Base-by-base conservation (phyloP, 148 eudicot genomes). In the Hydrangea macrophylla region DNA sequence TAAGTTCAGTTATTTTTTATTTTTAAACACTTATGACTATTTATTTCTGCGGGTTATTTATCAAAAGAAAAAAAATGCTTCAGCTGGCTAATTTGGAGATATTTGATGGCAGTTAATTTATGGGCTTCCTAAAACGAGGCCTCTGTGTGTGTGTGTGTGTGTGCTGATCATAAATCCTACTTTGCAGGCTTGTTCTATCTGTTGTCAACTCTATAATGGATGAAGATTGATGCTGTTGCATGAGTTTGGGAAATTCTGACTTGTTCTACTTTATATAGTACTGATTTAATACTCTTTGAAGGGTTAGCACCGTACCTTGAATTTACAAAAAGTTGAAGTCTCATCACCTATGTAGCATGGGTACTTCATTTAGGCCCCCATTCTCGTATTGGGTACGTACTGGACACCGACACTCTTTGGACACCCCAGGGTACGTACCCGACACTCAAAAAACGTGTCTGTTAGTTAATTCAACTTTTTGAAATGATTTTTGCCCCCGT, bases 131-230 rank as follows among this genome's bases (percentile, higher is more conserved):
- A 7, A 18, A 59, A 15, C 27, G 24, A 18, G 17, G 36, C 20
- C 44, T 68, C 57, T 58, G 24, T 65, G 35, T 58, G 26, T 71
- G 17, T 25, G 31, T 53, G 44, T 64, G 32, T 54, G 35, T 37
- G 63, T 11, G 55, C 39, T 55, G 55, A 54, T 74, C 20, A 58
- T 62, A 58, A 66, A 51, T 64, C 54, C 10, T 53, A 37, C 17
- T 57, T 24, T 78, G 82, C 97, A 92, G 97, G 90, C 78, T 92
- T 78, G 92, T 87, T 56, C 70, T 92, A 53, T 68, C 92, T 42
- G 72, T 86, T 23, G 69, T 80, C 70, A 77, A 83, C 50, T 74
- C 86, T 36, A 68, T 89, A 68, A 80, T 79, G 28, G 90, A 79
- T 67, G 92, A 90, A 70, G 97, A 86, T n/a, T 55, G 95, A 81